Evolutionary conservation across 164 flowering plant species (phyloP).

Genomic region (Aristolochia californica): DNA sequence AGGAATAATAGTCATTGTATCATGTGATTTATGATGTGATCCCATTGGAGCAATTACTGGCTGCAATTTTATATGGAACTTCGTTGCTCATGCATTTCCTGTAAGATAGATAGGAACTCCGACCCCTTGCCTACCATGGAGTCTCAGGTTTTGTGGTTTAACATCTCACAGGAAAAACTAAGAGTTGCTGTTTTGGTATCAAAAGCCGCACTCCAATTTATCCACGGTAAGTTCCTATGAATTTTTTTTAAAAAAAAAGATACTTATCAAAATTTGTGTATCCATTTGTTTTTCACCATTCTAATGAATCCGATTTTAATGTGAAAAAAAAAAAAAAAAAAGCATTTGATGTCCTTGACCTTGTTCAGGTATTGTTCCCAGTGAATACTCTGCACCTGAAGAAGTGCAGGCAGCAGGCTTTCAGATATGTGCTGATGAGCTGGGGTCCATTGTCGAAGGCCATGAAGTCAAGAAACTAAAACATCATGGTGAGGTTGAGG

Average conservation of each 20-base stretch:
- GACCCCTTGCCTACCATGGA: neutral
- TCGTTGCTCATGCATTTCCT: too few relatives aligned
- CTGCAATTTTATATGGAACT: too few relatives aligned
- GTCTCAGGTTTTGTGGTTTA: constrained; percentile 6
- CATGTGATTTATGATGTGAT: too few relatives aligned
- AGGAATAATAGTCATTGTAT: too few relatives aligned
- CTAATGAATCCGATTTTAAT: neutral
- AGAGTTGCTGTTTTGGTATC: constrained; percentile 92
- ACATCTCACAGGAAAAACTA: constrained; percentile 59
- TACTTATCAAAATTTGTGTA: too few relatives aligned
- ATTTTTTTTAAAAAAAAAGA: too few relatives aligned
- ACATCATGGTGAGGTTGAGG: constrained; percentile 75
- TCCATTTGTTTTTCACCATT: neutral
- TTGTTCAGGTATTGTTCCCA: constrained; percentile 42
- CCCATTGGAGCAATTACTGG: too few relatives aligned
- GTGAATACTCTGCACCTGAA: constrained; percentile 57
- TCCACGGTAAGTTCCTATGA: constrained; percentile 44
- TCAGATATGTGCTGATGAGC: constrained; percentile 74
- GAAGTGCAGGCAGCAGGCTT: constrained; percentile 77
- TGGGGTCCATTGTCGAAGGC: constrained; percentile 78
- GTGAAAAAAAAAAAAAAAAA: too few relatives aligned
- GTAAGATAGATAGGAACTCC: too few relatives aligned
- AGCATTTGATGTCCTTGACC: neutral
- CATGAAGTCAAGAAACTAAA: constrained; percentile 65
- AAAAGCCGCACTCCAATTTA: constrained; percentile 91